phyloP scores from a whole-genome alignment of 768 basidiomycete genomes.

The Neoboletus subvelutipes region DNA sequence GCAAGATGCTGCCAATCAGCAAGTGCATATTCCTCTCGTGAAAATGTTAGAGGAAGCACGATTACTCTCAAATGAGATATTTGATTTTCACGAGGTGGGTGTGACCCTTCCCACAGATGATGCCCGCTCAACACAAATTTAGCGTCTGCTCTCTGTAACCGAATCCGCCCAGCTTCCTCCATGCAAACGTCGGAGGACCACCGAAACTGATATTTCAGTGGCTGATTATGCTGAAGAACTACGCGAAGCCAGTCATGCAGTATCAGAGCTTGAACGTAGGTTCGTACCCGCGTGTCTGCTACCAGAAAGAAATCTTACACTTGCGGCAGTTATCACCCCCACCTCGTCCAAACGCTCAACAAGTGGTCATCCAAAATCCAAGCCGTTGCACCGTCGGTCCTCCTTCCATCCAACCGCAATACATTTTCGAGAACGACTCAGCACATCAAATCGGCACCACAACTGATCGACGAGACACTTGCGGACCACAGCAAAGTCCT shows the following conservation, averaged over 20 bases:
- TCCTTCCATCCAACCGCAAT: conserved; percentile 68
- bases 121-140: conserved; percentile 18
- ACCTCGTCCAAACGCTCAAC: conserved; percentile 71
- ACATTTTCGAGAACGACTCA: conserved; percentile 62
- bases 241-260: conserved; percentile 41
- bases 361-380: conserved; percentile 98
- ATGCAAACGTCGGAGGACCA: conserved; percentile 55
- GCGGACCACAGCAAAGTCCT: conserved; percentile 57
- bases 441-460: conserved; percentile 61
- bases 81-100: conserved; percentile 73
- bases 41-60: conserved; percentile 61
- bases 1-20: conserved; percentile 29
- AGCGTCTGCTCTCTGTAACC: conserved; percentile 50
- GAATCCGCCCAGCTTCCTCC: conserved; percentile 49
- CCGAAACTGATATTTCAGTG: conserved; percentile 17
- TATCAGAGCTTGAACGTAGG: conserved; percentile 50
- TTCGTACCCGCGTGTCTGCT: conserved; percentile 34
- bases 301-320: conserved; percentile 4
- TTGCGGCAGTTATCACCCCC: conserved; percentile 55
- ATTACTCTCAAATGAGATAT: conserved; percentile 63
- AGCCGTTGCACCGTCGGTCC: conserved; percentile 79
- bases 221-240: conserved; percentile 31
- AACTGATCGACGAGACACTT: conserved; percentile 77
- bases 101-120: conserved; percentile 12
- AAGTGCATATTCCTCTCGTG: conserved; percentile 46